These are phyloP conservation scores for Lactifluus piperatus DNA, from an alignment of 768 basidiomycete species.

Conservation along the genomic window DNA sequence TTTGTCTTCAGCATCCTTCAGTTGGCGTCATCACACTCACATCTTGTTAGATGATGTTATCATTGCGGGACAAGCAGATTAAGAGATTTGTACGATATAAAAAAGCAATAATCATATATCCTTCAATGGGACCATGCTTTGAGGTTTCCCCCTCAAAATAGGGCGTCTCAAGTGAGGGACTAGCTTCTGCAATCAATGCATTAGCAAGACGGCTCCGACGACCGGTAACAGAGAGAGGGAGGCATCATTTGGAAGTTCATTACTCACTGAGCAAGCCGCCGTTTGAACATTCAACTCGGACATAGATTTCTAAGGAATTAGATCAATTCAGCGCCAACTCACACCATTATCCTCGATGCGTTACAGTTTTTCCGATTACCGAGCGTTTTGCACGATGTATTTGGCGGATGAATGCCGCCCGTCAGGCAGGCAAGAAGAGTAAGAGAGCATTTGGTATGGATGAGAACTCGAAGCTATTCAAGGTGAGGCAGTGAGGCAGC, in stretches of 20 bases:
- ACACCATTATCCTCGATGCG: too few species aligned
- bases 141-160: neutral
- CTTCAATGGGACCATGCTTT: neutral
- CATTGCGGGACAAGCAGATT: constrained; percentile 58
- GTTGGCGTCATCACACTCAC: neutral
- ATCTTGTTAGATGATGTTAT: constrained; percentile 63
- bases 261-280: neutral
- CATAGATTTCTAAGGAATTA: too few species aligned
- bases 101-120: constrained; percentile 12
- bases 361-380: too few species aligned
- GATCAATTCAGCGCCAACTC: too few species aligned
- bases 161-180: neutral
- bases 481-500: too few species aligned
- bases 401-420: neutral
- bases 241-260: neutral
- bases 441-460: too few species aligned
- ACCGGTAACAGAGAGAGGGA: neutral
- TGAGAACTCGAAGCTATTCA: too few species aligned
- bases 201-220: neutral
- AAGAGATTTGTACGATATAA: constrained; percentile 24
- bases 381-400: neutral
- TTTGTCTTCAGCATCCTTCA: constrained; percentile 28
- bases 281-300: too few species aligned
- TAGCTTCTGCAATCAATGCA: neutral
- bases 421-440: too few species aligned